A percentile compares a stretch with the other conserved stretches of the same genome.
Evolutionary conservation across 345 rosid species (phyloP).

Genomic region (Rhizophora apiculata): DNA sequence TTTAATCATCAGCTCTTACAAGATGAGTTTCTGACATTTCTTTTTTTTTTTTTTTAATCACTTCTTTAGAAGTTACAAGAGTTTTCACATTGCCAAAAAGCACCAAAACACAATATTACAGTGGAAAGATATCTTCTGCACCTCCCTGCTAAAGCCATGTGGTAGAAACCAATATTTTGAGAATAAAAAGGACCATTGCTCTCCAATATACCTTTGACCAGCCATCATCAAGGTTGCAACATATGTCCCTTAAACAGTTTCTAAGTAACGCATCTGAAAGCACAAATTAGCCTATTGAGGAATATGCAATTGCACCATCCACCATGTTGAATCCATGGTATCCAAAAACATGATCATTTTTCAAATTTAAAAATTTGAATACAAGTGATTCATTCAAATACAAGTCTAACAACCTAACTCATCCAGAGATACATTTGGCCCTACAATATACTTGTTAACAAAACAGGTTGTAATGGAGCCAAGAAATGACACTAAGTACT

Average conservation of each 20-base stretch:
- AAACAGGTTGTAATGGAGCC: neutral
- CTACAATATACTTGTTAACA: neutral
- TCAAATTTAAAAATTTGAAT: neutral
- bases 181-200: neutral
- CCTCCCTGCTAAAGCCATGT: neutral
- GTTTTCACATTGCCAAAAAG: neutral
- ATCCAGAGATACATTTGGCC: neutral
- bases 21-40: neutral
- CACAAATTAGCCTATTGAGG: neutral
- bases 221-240: neutral
- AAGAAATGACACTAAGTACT: neutral
- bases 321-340: neutral
- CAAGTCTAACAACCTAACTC: neutral
- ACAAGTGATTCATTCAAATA: neutral
- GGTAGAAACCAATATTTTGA: neutral
- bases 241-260: neutral
- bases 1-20: neutral
- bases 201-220: neutral
- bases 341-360: conserved; percentile 1
- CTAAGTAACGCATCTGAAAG: neutral
- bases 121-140: neutral
- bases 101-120: neutral
- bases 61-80: conserved; percentile 1
- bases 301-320: neutral
- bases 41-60: neutral